Conservation (phyloP, 2,329 filamentous ascomycete genomes). For the Allantophomopsis cytisporea region DNA sequence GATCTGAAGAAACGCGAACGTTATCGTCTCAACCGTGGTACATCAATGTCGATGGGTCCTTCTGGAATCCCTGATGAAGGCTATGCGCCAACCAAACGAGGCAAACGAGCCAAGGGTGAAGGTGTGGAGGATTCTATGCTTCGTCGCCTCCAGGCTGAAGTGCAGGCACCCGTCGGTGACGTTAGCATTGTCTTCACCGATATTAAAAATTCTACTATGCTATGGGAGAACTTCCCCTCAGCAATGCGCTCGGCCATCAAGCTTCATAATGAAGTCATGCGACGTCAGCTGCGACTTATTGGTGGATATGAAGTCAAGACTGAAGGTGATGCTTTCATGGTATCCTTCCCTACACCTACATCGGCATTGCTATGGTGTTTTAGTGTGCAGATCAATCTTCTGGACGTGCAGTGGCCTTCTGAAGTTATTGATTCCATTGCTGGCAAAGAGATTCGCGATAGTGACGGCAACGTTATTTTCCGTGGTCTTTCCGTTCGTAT, state of each 20-base stretch:
- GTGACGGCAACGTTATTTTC: constrained; percentile 82
- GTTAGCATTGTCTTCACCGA: constrained; percentile 95
- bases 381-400: constrained; percentile 74
- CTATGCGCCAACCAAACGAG: constrained; percentile 50
- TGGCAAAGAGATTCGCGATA: constrained; percentile 70
- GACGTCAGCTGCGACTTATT: constrained; percentile 80
- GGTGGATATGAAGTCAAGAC: constrained; percentile 99
- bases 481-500: constrained; percentile 89
- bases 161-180: constrained; percentile 81
- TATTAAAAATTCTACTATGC: constrained; percentile 92
- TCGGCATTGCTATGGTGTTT: constrained; percentile 94
- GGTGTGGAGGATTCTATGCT: constrained; percentile 70
- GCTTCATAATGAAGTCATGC: constrained; percentile 94
- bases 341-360: constrained; percentile 92
- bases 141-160: constrained; percentile 75
- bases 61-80: constrained; percentile 60
- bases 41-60: constrained; percentile 69
- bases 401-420: constrained; percentile 85
- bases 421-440: constrained; percentile 82
- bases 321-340: constrained; percentile 99
- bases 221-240: constrained; percentile 91
- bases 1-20: constrained; percentile 81
- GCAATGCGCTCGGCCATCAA: constrained; percentile 97
- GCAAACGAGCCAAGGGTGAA: constrained; percentile 47
- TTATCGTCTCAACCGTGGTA: constrained; percentile 54